phyloP scores from a whole-genome alignment of 1,284 basidiomycete genomes.

The Ceratobasidium theobromae region DNA sequence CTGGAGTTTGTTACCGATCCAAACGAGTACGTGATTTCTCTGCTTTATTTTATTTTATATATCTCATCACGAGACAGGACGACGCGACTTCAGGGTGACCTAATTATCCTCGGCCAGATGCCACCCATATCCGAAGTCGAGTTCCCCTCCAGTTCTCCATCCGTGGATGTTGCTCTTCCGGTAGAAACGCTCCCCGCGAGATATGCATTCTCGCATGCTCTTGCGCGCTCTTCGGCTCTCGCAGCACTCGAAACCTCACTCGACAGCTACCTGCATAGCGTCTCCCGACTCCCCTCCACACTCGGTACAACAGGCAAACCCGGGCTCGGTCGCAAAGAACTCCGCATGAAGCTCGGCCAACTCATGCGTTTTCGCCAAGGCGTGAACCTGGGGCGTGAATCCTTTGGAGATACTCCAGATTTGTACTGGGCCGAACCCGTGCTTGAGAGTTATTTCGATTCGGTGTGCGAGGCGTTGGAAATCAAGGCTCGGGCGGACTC shows the following conservation, averaged over 20 bases:
- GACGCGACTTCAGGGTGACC: slow-evolving; percentile 82
- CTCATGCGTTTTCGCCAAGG: slow-evolving; percentile 87
- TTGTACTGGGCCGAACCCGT: slow-evolving; percentile 91
- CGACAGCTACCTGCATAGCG: slow-evolving; percentile 77
- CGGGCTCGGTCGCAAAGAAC: slow-evolving; percentile 70
- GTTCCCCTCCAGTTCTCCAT: slow-evolving; percentile 44
- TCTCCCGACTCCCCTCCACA: slow-evolving; percentile 72
- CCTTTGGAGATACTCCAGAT: slow-evolving; percentile 85
- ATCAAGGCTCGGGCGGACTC: slow-evolving; percentile 75
- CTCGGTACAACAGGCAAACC: slow-evolving; percentile 78
- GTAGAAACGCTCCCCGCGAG: slow-evolving; percentile 72
- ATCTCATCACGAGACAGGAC: slow-evolving; percentile 49
- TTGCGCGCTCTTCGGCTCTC: slow-evolving; percentile 82
- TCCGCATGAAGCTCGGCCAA: slow-evolving; percentile 86
- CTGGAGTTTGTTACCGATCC: slow-evolving; percentile 89
- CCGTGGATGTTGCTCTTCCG: slow-evolving; percentile 48
- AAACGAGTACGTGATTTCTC: slow-evolving; percentile 60
- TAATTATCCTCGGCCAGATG: slow-evolving; percentile 81
- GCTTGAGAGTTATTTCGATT: slow-evolving; percentile 86
- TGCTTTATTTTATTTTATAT: slow-evolving; percentile 22
- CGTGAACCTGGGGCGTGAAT: slow-evolving; percentile 82
- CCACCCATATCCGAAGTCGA: slow-evolving; percentile 51
- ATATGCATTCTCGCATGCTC: slow-evolving; percentile 86
- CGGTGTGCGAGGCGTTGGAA: slow-evolving; percentile 77
- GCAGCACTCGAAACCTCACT: slow-evolving; percentile 80